A percentile compares a stretch with the other conserved stretches of the same genome.
Evolutionary conservation across 2,329 filamentous ascomycete species (phyloP).

Genomic region (Hymenoscyphus linearis): DNA sequence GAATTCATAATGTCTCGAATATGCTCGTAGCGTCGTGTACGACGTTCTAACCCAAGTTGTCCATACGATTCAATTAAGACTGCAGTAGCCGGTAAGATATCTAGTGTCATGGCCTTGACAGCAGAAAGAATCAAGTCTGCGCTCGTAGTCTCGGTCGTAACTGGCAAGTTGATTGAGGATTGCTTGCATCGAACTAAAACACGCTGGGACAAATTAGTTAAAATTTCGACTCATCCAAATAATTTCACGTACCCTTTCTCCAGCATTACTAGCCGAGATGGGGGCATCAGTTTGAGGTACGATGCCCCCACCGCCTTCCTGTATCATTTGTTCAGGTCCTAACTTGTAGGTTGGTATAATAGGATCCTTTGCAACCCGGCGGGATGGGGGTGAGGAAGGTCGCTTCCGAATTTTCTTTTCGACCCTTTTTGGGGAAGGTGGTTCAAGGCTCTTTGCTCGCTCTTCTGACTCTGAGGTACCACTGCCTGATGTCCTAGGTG

Average conservation of each 20-base stretch:
- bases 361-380: conserved; percentile 3
- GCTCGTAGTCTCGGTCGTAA: conserved; percentile 69
- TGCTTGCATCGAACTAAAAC: conserved; percentile 70
- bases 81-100: conserved; percentile 58
- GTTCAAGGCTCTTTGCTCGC: conserved; percentile 15
- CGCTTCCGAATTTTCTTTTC: conserved; percentile 1
- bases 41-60: conserved; percentile 72
- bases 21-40: conserved; percentile 78
- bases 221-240: background rate
- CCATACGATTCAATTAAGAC: conserved; percentile 75
- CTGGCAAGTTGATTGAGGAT: conserved; percentile 62
- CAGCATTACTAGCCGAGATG: conserved; percentile 72
- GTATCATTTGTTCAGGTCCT: conserved; percentile 15
- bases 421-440: conserved; percentile 4
- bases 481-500: conserved; percentile 12
- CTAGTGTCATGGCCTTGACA: conserved; percentile 55
- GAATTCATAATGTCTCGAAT: conserved; percentile 87
- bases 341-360: background rate
- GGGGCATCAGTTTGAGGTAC: conserved; percentile 66
- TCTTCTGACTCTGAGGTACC: conserved; percentile 10
- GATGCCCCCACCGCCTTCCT: conserved; percentile 28
- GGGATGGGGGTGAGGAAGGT: conserved; percentile 2
- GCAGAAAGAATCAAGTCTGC: conserved; percentile 67
- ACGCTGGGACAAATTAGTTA: conserved; percentile 41
- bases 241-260: conserved; percentile 58